Evolutionary conservation across 2,329 filamentous ascomycete genomes (phyloP).

Genomic region (Ophiocordyceps unilateralis): DNA sequence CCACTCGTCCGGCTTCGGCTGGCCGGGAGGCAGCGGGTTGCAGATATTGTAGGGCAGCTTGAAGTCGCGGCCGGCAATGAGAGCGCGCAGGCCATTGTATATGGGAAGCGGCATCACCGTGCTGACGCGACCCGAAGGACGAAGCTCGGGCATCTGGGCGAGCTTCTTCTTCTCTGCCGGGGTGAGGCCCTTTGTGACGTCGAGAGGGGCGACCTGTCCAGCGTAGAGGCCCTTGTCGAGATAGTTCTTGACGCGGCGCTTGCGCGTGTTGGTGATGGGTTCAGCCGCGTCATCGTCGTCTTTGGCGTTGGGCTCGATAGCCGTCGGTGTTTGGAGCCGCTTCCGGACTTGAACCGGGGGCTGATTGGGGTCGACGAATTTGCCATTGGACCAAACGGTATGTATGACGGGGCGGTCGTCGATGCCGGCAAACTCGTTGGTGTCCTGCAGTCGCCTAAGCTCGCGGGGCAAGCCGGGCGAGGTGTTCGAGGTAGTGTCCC

Average conservation of each 20-base stretch:
- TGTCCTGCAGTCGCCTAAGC: conserved; percentile 40
- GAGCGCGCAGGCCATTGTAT: conserved; percentile 53
- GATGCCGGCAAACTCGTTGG: conserved; percentile 42
- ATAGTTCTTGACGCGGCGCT: conserved; percentile 53
- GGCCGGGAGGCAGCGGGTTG: conserved; percentile 66
- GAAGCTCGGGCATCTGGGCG: conserved; percentile 27
- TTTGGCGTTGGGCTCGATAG: conserved; percentile 13
- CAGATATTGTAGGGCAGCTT: conserved; percentile 83
- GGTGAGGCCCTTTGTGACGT: conserved; percentile 30
- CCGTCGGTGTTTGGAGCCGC: conserved; percentile 10
- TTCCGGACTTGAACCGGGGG: conserved; percentile 20
- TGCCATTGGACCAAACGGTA: conserved; percentile 49
- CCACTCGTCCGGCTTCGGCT: conserved; percentile 89
- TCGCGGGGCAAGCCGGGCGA: conserved; percentile 36
- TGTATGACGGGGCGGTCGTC: conserved; percentile 39
- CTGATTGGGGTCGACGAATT: conserved; percentile 33
- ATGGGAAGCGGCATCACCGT: conserved; percentile 56
- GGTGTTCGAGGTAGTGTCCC: conserved; percentile 33
- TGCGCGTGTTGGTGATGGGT: conserved; percentile 17
- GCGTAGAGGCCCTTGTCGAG: conserved; percentile 71
- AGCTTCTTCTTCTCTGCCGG: conserved; percentile 33
- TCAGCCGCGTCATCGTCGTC: conserved; percentile 19
- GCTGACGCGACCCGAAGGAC: conserved; percentile 30
- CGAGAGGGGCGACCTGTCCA: conserved; percentile 48
- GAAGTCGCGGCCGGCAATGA: conserved; percentile 64